Percentiles rank a stretch among this genome's conserved stretches.
phyloP scores from a whole-genome alignment of 2,329 filamentous ascomycete species.

The Fusarium subtropicale region DNA sequence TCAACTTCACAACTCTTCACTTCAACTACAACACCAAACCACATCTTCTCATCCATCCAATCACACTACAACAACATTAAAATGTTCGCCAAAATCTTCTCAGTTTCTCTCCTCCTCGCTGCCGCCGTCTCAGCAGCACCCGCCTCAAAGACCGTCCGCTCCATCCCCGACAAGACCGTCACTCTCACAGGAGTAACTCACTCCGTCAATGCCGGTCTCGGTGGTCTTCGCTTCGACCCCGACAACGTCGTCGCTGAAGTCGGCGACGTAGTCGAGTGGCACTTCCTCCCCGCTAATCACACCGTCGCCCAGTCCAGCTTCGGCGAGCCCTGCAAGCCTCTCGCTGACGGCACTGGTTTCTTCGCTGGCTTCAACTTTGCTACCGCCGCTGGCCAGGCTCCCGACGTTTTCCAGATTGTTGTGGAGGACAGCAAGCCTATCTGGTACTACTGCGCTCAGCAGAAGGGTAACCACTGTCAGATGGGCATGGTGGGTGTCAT shows the following conservation, averaged over 20 bases:
- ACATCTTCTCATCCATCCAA: too few species aligned
- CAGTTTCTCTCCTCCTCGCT: slow-evolving; percentile 47
- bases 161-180: slow-evolving; percentile 50
- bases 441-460: slow-evolving; percentile 61
- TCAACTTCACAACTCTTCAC: slow-evolving; percentile 1
- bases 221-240: slow-evolving; percentile 62
- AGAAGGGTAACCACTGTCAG: slow-evolving; percentile 59
- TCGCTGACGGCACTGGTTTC: slow-evolving; percentile 55
- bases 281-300: slow-evolving; percentile 65
- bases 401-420: slow-evolving; percentile 58
- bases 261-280: slow-evolving; percentile 66
- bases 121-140: slow-evolving; percentile 50
- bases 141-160: slow-evolving; percentile 47
- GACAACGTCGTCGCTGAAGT: slow-evolving; percentile 60
- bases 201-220: slow-evolving; percentile 59
- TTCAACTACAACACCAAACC: neutral
- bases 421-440: slow-evolving; percentile 56
- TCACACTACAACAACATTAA: slow-evolving; percentile 32
- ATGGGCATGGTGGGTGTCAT: slow-evolving; percentile 62
- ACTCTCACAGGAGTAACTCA: slow-evolving; percentile 57
- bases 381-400: slow-evolving; percentile 51
- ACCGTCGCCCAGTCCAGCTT: slow-evolving; percentile 59
- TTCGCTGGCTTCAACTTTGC: slow-evolving; percentile 60
- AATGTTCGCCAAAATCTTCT: slow-evolving; percentile 51
- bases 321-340: slow-evolving; percentile 56